Evolutionary conservation across 495 filamentous ascomycete genomes (phyloP).

Genomic region (Aspergillus cristatus): DNA sequence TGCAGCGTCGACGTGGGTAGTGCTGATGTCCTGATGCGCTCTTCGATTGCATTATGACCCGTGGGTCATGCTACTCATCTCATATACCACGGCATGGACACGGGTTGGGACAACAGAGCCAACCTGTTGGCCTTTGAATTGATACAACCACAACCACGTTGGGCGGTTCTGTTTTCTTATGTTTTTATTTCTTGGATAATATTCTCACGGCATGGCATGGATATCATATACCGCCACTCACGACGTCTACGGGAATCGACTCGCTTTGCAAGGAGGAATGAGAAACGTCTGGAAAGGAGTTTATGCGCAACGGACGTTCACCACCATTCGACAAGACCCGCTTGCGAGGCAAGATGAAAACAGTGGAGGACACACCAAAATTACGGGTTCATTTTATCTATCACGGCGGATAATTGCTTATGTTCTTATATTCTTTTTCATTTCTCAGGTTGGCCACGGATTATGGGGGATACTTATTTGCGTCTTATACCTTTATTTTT

Average conservation of each 20-base stretch:
- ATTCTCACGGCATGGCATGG: slow-evolving; percentile 17
- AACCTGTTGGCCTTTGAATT: slow-evolving; percentile 9
- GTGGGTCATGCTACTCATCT: too few relatives aligned
- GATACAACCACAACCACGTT: slow-evolving; percentile 22
- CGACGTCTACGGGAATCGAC: slow-evolving; percentile 12
- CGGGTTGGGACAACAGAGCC: neutral
- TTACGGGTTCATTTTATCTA: neutral
- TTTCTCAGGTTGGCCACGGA: slow-evolving; percentile 4
- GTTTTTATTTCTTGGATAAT: slow-evolving; percentile 23
- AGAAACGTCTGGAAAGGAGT: slow-evolving; percentile 4
- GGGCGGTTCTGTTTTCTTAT: slow-evolving; percentile 17
- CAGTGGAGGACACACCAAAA: slow-evolving; percentile 1
- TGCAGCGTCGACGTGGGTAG: slow-evolving; percentile 15
- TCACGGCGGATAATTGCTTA: slow-evolving; percentile 1
- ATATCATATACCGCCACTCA: slow-evolving; percentile 7
- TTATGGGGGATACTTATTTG: slow-evolving; percentile 5
- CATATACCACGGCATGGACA: too few relatives aligned
- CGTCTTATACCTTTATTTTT: slow-evolving; percentile 9
- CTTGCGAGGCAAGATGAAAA: neutral
- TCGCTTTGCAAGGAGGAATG: slow-evolving; percentile 6
- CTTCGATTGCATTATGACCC: too few relatives aligned
- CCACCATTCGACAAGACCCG: neutral
- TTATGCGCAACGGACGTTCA: neutral
- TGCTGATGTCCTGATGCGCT: neutral
- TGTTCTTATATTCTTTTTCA: slow-evolving; percentile 6